Evolutionary conservation across 176 grass and related monocot species (phyloP).

Genomic region (Oryza glaberrima): DNA sequence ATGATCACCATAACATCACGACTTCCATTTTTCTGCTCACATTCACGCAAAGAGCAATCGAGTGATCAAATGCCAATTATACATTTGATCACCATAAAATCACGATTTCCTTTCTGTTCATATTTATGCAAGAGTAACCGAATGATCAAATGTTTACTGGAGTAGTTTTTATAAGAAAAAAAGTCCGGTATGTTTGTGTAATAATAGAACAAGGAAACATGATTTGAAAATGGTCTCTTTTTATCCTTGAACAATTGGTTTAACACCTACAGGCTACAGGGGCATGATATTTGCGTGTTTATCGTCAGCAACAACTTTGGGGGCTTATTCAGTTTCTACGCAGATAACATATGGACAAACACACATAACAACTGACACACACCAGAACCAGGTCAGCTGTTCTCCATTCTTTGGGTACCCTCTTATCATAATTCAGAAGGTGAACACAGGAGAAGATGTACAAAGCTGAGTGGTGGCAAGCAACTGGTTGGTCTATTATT

Average conservation of each 20-base stretch:
- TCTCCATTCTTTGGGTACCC: background rate
- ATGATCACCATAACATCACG: too few species aligned
- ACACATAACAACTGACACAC: background rate
- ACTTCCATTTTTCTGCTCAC: background rate
- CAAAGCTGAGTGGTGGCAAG: too few species aligned
- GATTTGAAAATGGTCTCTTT: background rate
- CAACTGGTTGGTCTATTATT: background rate
- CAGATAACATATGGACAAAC: background rate
- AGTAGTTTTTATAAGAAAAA: background rate
- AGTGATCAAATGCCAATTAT: background rate
- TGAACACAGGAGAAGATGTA: background rate
- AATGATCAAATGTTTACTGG: background rate
- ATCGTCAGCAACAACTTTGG: background rate
- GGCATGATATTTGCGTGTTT: background rate
- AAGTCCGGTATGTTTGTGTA: background rate
- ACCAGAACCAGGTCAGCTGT: background rate
- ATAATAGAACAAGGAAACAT: background rate
- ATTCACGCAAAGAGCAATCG: background rate
- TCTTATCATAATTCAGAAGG: background rate
- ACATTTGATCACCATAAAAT: too few species aligned
- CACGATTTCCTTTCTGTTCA: background rate
- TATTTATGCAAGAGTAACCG: background rate
- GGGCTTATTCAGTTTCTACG: background rate
- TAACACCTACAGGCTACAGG: background rate
- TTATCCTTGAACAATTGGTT: background rate